phyloP scores from a whole-genome alignment of 23 red algal genomes.

The Cyanidium caldarium region DNA sequence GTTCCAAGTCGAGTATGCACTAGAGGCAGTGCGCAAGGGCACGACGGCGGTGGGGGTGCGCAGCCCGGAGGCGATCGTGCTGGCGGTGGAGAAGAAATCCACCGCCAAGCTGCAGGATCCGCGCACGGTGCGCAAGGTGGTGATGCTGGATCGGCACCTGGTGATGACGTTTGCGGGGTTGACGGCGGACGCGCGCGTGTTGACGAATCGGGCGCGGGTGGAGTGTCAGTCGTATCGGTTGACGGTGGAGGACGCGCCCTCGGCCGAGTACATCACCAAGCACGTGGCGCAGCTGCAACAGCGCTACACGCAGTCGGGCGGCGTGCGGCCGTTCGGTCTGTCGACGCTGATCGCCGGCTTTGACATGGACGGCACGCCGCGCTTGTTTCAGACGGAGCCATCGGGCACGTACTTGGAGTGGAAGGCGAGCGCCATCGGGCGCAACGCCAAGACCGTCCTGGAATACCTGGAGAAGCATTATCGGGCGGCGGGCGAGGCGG shows the following conservation, averaged over 20 bases:
- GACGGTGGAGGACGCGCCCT: slow-evolving; percentile 94
- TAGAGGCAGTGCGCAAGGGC: slow-evolving; percentile 95
- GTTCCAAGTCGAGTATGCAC: slow-evolving; percentile 99
- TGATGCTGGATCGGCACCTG: slow-evolving; percentile 67
- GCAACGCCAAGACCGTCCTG: slow-evolving; percentile 81
- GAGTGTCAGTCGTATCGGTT: slow-evolving; percentile 97
- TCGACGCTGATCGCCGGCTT: slow-evolving; percentile 88
- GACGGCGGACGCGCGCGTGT: slow-evolving; percentile 86
- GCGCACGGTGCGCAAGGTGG: slow-evolving; percentile 87
- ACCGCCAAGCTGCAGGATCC: slow-evolving; percentile 95
- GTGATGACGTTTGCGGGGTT: slow-evolving; percentile 90
- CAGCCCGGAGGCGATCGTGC: slow-evolving; percentile 50
- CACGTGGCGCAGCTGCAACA: slow-evolving; percentile 85
- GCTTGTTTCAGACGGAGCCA: slow-evolving; percentile 94
- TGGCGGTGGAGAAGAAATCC: slow-evolving; percentile 83
- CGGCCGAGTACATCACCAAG: slow-evolving; percentile 90
- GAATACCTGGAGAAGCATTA: slow-evolving; percentile 99
- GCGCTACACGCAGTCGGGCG: slow-evolving; percentile 88
- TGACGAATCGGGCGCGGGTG: slow-evolving; percentile 76
- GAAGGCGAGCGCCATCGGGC: slow-evolving; percentile 88
- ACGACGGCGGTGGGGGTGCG: slow-evolving; percentile 86
- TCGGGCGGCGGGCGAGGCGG: slow-evolving; percentile 26
- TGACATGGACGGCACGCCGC: slow-evolving; percentile 67
- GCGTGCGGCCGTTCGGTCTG: slow-evolving; percentile 92
- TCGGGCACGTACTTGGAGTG: slow-evolving; percentile 91